Base-by-base conservation (phyloP, 2,329 filamentous ascomycete species). In the Colletotrichum tropicicola region DNA sequence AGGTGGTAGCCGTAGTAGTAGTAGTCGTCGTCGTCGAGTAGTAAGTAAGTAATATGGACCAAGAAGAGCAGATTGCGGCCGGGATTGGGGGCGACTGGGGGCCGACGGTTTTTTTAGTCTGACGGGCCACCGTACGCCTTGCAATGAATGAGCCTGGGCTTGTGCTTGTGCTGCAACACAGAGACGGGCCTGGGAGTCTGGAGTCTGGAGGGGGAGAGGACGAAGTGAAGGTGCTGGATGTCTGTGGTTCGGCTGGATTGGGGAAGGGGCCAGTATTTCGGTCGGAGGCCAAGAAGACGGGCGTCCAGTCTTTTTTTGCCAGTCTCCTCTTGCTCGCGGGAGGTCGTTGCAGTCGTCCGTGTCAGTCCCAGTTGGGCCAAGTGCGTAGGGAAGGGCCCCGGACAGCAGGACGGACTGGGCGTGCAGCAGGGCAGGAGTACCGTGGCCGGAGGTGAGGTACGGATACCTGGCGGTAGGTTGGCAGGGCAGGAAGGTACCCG, bases 281-380 rank as follows among this genome's bases (percentile, higher is more conserved):
- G 54, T 48, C 32, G 55, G 48, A 3, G 3, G 60, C 54, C 55
- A 59, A 64, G 60, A 59, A 30, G 47, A 51, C 25, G 59, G 30
- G 59, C 44, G 53, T 52, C 37, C n/a, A 37, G 21, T 30, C 17
- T 37, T 35, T 45, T 28, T 48, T 27, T 43, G 30, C 35, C 47
- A 19, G 2, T 23, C 4, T n/a, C 21, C n/a, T 19, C 39, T 13
- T 7, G 5, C 17, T 30, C 17, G n/a, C n/a, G 43, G 37, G 28
- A 21, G 17, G 27, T 47, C 62, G 51, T 39, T 7, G 49, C 45
- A 15, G 44, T 60, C 49, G 30, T 55, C 48, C 55, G 44, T 49
- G 35, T 60, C 49, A 51, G 44, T 61, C 61, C 61, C 19, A 30
- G 56, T 55, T 19, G n/a, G 57, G 57, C 32, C 61, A 65, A 55